A percentile compares a stretch with the other conserved stretches of the same genome.
Conservation (phyloP, 1,139 yeast species). For the Blastobotrys apis region DNA sequence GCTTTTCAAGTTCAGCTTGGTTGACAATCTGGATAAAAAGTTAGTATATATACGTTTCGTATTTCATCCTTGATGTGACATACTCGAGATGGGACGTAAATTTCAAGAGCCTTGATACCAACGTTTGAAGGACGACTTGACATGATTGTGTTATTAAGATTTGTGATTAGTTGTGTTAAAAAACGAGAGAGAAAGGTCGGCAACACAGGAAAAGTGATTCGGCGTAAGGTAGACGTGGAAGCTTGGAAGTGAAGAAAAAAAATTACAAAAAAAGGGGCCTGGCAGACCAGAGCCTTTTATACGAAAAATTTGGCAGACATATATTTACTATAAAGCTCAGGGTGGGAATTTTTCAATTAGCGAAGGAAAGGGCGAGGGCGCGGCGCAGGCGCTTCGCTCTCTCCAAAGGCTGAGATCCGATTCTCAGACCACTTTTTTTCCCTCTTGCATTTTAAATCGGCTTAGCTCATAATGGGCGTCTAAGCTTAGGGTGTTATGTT, state of each 20-base stretch:
- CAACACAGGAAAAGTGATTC: too few species aligned
- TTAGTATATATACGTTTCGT: background rate
- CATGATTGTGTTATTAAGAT: conserved; percentile 1
- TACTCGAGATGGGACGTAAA: conserved; percentile 74
- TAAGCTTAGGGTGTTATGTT: too few species aligned
- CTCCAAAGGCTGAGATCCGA: too few species aligned
- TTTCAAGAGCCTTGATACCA: conserved; percentile 94
- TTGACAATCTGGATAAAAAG: conserved; percentile 47
- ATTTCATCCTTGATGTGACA: conserved; percentile 28
- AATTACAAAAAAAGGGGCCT: background rate
- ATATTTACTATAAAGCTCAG: too few species aligned
- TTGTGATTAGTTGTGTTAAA: background rate
- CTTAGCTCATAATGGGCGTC: too few species aligned
- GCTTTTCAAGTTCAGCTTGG: conserved; percentile 82
- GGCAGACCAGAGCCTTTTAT: background rate
- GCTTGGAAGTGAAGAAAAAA: background rate
- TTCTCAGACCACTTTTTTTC: conserved; percentile 7
- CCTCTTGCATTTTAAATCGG: too few species aligned
- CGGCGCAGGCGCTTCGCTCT: too few species aligned
- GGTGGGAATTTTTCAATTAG: too few species aligned
- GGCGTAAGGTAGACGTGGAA: background rate
- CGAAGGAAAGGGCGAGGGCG: too few species aligned
- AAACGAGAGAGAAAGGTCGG: too few species aligned
- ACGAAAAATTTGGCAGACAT: background rate
- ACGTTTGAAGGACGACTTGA: conserved; percentile 58